These are phyloP conservation scores for Trichoderma breve DNA, from an alignment of 2,329 filamentous ascomycete genomes.

Conservation along the genomic window DNA sequence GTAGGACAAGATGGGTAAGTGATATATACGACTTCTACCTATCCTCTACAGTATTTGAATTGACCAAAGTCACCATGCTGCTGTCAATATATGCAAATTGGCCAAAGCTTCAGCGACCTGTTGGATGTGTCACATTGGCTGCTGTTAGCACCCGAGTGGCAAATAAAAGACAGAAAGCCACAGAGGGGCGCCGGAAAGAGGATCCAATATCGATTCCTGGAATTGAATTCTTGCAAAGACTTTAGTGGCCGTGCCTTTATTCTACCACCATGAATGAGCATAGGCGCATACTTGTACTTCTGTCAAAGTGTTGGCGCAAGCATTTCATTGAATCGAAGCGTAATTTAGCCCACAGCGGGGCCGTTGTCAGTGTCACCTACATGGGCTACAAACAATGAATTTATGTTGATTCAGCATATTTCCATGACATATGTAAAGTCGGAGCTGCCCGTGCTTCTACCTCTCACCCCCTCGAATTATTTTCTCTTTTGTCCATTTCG, in stretches of 20 bases:
- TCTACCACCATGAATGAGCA: not conserved
- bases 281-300: not conserved
- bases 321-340: too few species aligned
- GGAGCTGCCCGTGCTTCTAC: not conserved
- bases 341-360: too few species aligned
- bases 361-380: too few species aligned
- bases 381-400: too few species aligned
- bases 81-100: not conserved
- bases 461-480: not conserved
- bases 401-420: too few species aligned
- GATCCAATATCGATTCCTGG: not conserved
- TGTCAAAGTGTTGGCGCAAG: too few species aligned
- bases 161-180: not conserved
- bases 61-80: not conserved
- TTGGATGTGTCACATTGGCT: not conserved
- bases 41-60: not conserved
- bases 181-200: not conserved
- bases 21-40: not conserved
- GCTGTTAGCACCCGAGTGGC: not conserved
- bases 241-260: not conserved
- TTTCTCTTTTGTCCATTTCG: not conserved
- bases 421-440: too few species aligned
- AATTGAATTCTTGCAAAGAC: not conserved
- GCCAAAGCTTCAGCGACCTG: not conserved
- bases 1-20: not conserved